A percentile compares a stretch with the other conserved stretches of the same genome.
Conservation (phyloP, 164 flowering plant species). For the Berberis thunbergii region DNA sequence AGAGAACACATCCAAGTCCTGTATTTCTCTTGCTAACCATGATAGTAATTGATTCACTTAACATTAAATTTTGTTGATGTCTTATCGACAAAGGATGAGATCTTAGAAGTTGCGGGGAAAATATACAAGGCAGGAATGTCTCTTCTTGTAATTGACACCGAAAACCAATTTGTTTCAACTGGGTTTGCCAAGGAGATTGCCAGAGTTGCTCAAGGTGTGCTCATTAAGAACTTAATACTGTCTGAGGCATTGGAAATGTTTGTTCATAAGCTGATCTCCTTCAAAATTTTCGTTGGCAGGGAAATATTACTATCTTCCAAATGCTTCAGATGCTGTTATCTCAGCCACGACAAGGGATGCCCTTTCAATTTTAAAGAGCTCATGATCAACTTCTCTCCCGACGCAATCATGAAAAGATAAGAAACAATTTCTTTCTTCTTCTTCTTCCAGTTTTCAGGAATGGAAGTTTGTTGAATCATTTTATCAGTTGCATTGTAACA, state of each 20-base stretch:
- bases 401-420: background rate
- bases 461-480: background rate
- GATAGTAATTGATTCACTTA: background rate
- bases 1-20: background rate
- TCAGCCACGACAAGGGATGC: slow-evolving; percentile 91
- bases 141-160: slow-evolving; percentile 91
- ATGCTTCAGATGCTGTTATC: slow-evolving; percentile 95
- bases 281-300: slow-evolving; percentile 37
- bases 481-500: background rate
- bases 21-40: background rate
- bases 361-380: slow-evolving; percentile 57
- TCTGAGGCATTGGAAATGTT: background rate
- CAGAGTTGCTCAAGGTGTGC: slow-evolving; percentile 86
- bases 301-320: slow-evolving; percentile 92
- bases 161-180: slow-evolving; percentile 93
- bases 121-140: slow-evolving; percentile 96
- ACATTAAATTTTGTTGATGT: background rate
- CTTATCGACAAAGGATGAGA: slow-evolving; percentile 61
- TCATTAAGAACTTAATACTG: background rate
- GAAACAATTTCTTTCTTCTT: background rate
- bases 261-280: background rate
- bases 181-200: slow-evolving; percentile 98
- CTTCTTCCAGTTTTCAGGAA: background rate
- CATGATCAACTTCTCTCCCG: slow-evolving; percentile 24
- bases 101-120: slow-evolving; percentile 93